Evolutionary conservation across 2,329 filamentous ascomycete species (phyloP).

Genomic region (Epichloe gansuensis): DNA sequence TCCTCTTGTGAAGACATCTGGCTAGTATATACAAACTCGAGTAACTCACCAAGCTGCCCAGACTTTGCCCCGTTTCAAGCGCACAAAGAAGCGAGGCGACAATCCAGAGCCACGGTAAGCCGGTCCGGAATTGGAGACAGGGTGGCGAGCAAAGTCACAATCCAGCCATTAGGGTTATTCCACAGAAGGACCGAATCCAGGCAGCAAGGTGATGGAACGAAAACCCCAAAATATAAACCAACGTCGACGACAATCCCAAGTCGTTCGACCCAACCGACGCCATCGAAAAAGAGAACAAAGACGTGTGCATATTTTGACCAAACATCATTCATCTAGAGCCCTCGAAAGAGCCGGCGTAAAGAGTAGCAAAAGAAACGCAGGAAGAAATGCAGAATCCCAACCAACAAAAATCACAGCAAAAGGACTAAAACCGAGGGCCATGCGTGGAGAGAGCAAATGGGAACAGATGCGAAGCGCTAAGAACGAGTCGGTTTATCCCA

Average conservation of each 20-base stretch:
- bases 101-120: slow-evolving; percentile 8
- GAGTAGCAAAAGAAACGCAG: background rate
- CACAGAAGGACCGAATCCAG: slow-evolving; percentile 18
- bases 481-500: slow-evolving; percentile 4
- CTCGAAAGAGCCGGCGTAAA: slow-evolving; percentile 2
- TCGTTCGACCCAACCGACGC: slow-evolving; percentile 15
- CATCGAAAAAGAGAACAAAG: slow-evolving; percentile 3
- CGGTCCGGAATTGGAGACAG: slow-evolving; percentile 7
- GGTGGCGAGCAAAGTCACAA: slow-evolving; percentile 8
- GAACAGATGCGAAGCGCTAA: slow-evolving; percentile 3
- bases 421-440: slow-evolving; percentile 1
- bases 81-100: slow-evolving; percentile 10
- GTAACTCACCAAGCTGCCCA: slow-evolving; percentile 43
- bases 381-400: slow-evolving; percentile 5
- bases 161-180: slow-evolving; percentile 13
- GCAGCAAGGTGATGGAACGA: slow-evolving; percentile 21
- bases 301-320: slow-evolving; percentile 12
- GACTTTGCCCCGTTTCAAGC: slow-evolving; percentile 22
- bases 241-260: background rate
- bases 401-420: slow-evolving; percentile 12
- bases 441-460: slow-evolving; percentile 1
- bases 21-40: slow-evolving; percentile 41
- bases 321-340: slow-evolving; percentile 22
- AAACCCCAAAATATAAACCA: slow-evolving; percentile 9
- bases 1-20: slow-evolving; percentile 31